These are phyloP conservation scores for Tephrocybe sp. DNA, from an alignment of 768 basidiomycete species.

Conservation along the genomic window DNA sequence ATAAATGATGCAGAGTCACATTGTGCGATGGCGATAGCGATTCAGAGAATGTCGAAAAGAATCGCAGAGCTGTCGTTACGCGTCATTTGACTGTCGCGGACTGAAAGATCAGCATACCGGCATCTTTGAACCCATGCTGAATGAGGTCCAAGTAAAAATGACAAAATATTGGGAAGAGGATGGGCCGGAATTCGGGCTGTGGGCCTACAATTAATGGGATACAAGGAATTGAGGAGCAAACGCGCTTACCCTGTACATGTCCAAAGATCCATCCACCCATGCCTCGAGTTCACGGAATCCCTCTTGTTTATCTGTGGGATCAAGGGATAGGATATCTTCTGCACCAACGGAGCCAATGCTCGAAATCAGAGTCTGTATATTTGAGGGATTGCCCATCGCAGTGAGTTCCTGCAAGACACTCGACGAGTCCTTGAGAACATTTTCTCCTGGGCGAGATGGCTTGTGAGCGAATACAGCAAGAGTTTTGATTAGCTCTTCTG, in stretches of 20 bases:
- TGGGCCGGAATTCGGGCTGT: conserved; percentile 90
- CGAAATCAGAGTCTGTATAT: conserved; percentile 72
- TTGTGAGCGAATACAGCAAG: conserved; percentile 70
- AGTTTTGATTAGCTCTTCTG: conserved; percentile 53
- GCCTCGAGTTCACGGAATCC: conserved; percentile 83
- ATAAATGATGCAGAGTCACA: conserved; percentile 70
- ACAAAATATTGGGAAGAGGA: conserved; percentile 93
- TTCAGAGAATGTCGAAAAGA: conserved; percentile 68
- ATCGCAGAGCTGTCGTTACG: conserved; percentile 57
- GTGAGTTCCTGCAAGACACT: conserved; percentile 67
- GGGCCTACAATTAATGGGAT: not conserved
- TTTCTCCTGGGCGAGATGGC: conserved; percentile 63
- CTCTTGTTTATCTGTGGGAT: conserved; percentile 83
- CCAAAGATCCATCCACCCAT: conserved; percentile 88
- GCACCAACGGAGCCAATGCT: conserved; percentile 78
- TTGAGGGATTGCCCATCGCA: conserved; percentile 65
- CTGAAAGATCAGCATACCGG: conserved; percentile 53
- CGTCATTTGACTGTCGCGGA: conserved; percentile 12
- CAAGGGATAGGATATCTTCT: conserved; percentile 76
- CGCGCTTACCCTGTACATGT: conserved; percentile 83
- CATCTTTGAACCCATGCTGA: conserved; percentile 84
- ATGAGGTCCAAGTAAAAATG: conserved; percentile 97
- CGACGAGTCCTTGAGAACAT: conserved; percentile 63
- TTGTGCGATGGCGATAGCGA: conserved; percentile 67
- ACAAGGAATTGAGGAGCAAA: not conserved